A percentile compares a stretch with the other conserved stretches of the same genome.
Evolutionary conservation across 805 yeast species (phyloP).

Genomic region (Ogataea sp.): DNA sequence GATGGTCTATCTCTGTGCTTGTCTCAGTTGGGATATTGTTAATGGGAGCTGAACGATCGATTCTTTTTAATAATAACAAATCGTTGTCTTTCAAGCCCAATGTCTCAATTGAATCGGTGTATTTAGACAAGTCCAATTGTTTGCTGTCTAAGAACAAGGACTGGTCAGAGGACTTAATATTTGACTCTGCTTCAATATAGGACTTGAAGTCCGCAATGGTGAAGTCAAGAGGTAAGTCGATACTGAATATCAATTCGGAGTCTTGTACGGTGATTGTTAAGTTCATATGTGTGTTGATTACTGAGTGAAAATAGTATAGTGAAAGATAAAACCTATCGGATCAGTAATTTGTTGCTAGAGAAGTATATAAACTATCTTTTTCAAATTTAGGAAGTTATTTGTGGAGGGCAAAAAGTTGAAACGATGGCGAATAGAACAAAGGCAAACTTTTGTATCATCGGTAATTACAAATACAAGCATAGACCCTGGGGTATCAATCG

Average conservation of each 20-base stretch:
- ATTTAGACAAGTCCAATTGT: conserved; percentile 22
- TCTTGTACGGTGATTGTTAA: conserved; percentile 42
- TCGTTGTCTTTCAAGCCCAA: conserved; percentile 51
- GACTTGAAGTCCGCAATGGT: conserved; percentile 63
- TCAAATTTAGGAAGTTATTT: too few species aligned
- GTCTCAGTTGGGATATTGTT: conserved; percentile 21
- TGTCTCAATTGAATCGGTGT: conserved; percentile 32
- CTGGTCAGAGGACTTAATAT: conserved; percentile 38
- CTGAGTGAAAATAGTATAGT: too few species aligned
- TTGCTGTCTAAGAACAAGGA: conserved; percentile 40
- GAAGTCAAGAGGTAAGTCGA: conserved; percentile 64
- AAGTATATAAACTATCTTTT: too few species aligned
- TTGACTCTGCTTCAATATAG: conserved; percentile 62
- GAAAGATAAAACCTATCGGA: too few species aligned
- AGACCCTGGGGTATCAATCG: too few species aligned
- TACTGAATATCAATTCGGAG: conserved; percentile 38
- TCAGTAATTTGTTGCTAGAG: too few species aligned
- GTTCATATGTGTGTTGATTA: conserved; percentile 40
- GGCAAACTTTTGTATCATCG: too few species aligned
- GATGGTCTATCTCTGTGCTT: neutral
- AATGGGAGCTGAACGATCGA: conserved; percentile 18
- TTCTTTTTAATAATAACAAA: conserved; percentile 34
- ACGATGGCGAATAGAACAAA: too few species aligned
- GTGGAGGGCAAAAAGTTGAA: too few species aligned
- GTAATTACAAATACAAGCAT: too few species aligned